A percentile compares a stretch with the other conserved stretches of the same genome.
phyloP scores from a whole-genome alignment of 2,329 filamentous ascomycete genomes.

The Akanthomyces uredinophilus region DNA sequence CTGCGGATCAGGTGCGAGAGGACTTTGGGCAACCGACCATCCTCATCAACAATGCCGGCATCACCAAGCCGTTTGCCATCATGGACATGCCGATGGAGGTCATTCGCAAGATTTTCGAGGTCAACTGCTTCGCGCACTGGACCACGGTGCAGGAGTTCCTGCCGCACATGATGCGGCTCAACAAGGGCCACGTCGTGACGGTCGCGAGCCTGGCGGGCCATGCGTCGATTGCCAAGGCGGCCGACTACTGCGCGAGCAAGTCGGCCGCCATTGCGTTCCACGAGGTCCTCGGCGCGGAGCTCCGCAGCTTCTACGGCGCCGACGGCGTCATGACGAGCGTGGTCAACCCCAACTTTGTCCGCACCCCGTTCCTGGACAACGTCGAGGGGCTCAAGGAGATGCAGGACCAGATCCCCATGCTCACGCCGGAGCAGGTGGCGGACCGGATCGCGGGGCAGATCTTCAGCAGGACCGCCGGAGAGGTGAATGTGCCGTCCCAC shows the following conservation, averaged over 20 bases:
- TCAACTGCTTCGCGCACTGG: conserved; percentile 64
- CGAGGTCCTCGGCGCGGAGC: conserved; percentile 54
- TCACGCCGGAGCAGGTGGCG: not conserved
- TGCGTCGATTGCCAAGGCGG: conserved; percentile 52
- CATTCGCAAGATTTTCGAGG: conserved; percentile 59
- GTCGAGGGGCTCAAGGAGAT: conserved; percentile 13
- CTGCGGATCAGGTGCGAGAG: conserved; percentile 33
- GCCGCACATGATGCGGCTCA: conserved; percentile 53
- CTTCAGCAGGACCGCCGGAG: not conserved
- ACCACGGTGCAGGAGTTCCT: conserved; percentile 61
- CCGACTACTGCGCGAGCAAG: conserved; percentile 63
- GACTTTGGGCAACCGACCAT: conserved; percentile 59
- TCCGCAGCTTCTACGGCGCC: conserved; percentile 55
- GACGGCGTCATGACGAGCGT: conserved; percentile 58
- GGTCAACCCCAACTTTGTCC: conserved; percentile 53
- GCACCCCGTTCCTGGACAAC: conserved; percentile 36
- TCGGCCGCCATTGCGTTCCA: conserved; percentile 62
- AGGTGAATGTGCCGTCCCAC: not conserved
- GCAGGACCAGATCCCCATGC: conserved; percentile 7
- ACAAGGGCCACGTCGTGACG: conserved; percentile 69
- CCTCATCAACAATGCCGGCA: conserved; percentile 67
- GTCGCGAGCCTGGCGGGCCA: conserved; percentile 63
- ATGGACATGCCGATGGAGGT: conserved; percentile 51
- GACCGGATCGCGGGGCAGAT: not conserved
- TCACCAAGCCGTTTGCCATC: conserved; percentile 54